phyloP scores from a whole-genome alignment of 1,284 basidiomycete species.

The Rhodotorula sp. region DNA sequence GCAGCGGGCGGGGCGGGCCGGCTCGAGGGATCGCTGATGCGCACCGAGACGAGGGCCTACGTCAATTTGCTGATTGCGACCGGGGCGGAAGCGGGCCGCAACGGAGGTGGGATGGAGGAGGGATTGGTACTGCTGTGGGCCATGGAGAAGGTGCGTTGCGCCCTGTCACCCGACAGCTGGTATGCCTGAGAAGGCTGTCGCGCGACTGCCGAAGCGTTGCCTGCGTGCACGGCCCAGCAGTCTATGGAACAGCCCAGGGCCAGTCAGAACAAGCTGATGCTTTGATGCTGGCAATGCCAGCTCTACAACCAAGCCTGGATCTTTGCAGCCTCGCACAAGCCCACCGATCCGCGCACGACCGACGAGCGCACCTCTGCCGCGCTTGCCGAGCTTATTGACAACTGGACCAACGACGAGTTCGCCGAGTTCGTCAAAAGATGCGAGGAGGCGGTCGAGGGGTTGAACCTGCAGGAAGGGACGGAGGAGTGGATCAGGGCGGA shows the following conservation, averaged over 20 bases:
- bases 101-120: conserved; percentile 21
- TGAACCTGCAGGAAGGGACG: conserved; percentile 11
- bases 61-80: conserved; percentile 29
- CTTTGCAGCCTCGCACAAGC: conserved; percentile 11
- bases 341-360: not conserved
- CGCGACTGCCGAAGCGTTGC: too few relatives aligned
- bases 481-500: conserved; percentile 26
- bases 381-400: conserved; percentile 23
- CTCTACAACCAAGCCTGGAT: conserved; percentile 28
- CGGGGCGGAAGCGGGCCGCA: conserved; percentile 21
- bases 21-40: conserved; percentile 14
- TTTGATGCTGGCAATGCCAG: not conserved
- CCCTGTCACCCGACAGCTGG: too few relatives aligned
- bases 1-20: not conserved
- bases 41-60: conserved; percentile 23
- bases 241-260: too few relatives aligned
- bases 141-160: conserved; percentile 28
- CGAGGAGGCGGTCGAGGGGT: conserved; percentile 25
- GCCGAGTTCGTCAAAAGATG: conserved; percentile 16
- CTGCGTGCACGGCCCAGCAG: too few relatives aligned
- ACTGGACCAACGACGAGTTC: conserved; percentile 32
- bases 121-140: conserved; percentile 28
- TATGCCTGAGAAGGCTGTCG: too few relatives aligned
- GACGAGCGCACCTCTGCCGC: conserved; percentile 14
- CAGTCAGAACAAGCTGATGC: too few relatives aligned